These are phyloP conservation scores for Pugionium cornutum DNA, from an alignment of 345 rosid species.

Conservation along the genomic window DNA sequence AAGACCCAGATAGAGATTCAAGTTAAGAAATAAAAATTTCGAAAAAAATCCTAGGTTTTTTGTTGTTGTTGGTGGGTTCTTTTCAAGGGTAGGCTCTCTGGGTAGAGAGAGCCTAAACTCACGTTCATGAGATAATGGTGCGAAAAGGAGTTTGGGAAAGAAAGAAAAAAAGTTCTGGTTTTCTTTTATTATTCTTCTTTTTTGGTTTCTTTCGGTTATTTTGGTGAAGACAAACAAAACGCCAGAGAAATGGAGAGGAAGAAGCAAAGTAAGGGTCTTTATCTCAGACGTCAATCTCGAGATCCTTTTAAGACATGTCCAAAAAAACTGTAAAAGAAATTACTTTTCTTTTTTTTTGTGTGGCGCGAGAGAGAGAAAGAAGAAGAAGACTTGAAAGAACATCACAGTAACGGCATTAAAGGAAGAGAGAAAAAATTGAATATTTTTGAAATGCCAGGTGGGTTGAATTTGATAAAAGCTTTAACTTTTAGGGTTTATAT, in stretches of 20 bases:
- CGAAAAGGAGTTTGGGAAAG: constrained; percentile 3
- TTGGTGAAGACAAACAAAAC: constrained; percentile 17
- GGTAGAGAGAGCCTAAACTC: constrained; percentile 53
- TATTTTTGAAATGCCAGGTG: constrained; percentile 27
- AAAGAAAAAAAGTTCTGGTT: background rate
- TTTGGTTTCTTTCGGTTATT: constrained; percentile 3
- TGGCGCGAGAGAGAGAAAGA: constrained; percentile 11
- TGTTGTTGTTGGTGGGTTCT: constrained; percentile 19
- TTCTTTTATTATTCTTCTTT: background rate
- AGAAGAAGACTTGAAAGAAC: constrained; percentile 17
- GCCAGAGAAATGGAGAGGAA: constrained; percentile 35
- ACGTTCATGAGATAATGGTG: constrained; percentile 49
- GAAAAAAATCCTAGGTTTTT: constrained; percentile 27
- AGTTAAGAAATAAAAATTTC: constrained; percentile 10
- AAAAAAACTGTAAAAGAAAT: constrained; percentile 28
- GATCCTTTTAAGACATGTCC: constrained; percentile 36
- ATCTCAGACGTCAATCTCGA: constrained; percentile 47
- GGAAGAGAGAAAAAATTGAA: background rate
- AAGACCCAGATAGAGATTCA: constrained; percentile 11
- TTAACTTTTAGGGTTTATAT: constrained; percentile 16
- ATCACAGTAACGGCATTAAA: constrained; percentile 12
- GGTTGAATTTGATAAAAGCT: constrained; percentile 28
- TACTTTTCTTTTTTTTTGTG: constrained; percentile 16
- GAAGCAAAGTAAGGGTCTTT: constrained; percentile 39
- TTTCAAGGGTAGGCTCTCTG: constrained; percentile 51